phyloP scores from a whole-genome alignment of 768 basidiomycete genomes.

The Lactifluus pinguis region DNA sequence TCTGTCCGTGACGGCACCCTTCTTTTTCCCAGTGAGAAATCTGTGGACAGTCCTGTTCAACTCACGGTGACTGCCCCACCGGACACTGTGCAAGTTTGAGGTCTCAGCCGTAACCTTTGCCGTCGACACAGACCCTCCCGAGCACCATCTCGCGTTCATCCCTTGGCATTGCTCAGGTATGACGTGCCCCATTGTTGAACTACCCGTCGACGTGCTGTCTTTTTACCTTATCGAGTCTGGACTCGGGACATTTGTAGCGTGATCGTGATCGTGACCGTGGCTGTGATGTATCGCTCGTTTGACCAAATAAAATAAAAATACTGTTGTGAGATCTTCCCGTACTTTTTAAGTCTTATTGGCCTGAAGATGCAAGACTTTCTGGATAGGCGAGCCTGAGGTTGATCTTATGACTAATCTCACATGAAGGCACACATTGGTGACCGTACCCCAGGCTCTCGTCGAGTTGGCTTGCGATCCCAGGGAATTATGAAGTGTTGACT shows the following conservation, averaged over 20 bases:
- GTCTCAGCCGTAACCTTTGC: neutral
- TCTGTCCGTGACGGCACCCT: slow-evolving; percentile 27
- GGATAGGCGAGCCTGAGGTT: too few relatives aligned
- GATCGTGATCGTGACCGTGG: too few relatives aligned
- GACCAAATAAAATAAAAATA: too few relatives aligned
- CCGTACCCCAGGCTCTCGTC: too few relatives aligned
- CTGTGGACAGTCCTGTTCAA: neutral
- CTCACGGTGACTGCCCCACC: neutral
- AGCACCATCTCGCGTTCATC: too few relatives aligned
- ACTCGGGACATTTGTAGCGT: neutral
- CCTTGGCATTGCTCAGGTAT: neutral
- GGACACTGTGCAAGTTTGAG: neutral
- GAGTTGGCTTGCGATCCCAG: too few relatives aligned
- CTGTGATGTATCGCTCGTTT: neutral
- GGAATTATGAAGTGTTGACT: too few relatives aligned
- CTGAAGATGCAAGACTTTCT: too few relatives aligned
- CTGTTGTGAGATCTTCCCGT: neutral
- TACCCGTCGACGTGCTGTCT: neutral
- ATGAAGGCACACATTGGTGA: too few relatives aligned
- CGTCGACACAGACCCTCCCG: neutral
- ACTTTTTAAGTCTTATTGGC: too few relatives aligned
- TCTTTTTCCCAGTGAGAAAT: neutral
- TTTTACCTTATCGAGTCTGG: neutral
- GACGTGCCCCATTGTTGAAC: neutral
- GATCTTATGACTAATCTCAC: too few relatives aligned